Conservation (phyloP, 371 early-diverging fungal species). For the Mucor circinelloides region DNA sequence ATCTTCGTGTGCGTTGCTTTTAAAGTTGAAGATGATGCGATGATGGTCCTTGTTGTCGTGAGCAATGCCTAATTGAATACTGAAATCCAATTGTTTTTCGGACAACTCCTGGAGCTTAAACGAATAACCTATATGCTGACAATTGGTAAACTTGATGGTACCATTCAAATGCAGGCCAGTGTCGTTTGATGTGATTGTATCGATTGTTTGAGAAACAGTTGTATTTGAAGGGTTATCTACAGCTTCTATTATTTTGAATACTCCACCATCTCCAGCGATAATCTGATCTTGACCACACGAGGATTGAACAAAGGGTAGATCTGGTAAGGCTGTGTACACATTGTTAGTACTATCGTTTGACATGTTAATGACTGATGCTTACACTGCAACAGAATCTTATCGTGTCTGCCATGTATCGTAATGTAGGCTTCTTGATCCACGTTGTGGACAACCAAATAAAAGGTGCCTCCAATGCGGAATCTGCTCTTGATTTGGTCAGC, state of each 20-base stretch:
- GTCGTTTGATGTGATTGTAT: slow-evolving; percentile 9
- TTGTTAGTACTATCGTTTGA: background rate
- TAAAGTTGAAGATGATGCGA: slow-evolving; percentile 25
- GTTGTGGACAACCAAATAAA: background rate
- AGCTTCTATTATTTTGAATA: slow-evolving; percentile 29
- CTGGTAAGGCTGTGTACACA: slow-evolving; percentile 21
- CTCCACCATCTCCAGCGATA: slow-evolving; percentile 20
- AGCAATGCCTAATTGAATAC: slow-evolving; percentile 26
- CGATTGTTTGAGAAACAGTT: slow-evolving; percentile 35
- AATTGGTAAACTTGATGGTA: slow-evolving; percentile 24
- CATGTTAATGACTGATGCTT: background rate
- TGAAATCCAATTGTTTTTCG: slow-evolving; percentile 33
- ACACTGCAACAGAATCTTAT: background rate
- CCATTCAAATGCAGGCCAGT: slow-evolving; percentile 26
- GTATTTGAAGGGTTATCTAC: slow-evolving; percentile 19
- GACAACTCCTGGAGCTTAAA: slow-evolving; percentile 32
- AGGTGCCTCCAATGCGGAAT: background rate
- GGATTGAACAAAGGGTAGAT: slow-evolving; percentile 32
- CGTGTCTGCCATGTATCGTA: background rate
- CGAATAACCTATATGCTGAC: slow-evolving; percentile 26
- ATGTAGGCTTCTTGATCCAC: background rate
- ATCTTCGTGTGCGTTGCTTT: slow-evolving; percentile 33
- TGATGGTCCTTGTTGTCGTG: slow-evolving; percentile 24
- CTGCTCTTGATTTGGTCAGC: background rate
- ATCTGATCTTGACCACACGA: slow-evolving; percentile 32